A percentile compares a stretch with the other conserved stretches of the same genome.
Evolutionary conservation across 805 yeast species (phyloP).

Genomic region (Naumovozyma castellii): DNA sequence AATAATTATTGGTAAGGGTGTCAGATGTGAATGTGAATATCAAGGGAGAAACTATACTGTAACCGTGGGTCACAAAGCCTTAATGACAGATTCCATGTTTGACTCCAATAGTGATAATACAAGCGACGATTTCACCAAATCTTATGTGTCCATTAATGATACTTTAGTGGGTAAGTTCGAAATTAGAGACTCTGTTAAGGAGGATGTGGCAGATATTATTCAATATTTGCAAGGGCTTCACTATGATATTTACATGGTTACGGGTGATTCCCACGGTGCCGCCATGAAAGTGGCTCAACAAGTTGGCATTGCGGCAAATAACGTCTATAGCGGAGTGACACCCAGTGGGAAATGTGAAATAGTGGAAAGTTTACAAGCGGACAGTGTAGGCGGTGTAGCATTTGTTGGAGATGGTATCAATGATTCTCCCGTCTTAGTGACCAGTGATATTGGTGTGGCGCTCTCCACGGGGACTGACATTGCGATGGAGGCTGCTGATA

Average conservation of each 20-base stretch:
- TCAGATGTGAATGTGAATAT: slow-evolving; percentile 15
- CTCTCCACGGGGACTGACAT: slow-evolving; percentile 90
- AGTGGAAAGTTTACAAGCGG: slow-evolving; percentile 44
- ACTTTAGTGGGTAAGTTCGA: slow-evolving; percentile 55
- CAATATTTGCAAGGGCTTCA: slow-evolving; percentile 42
- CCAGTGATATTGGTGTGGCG: slow-evolving; percentile 84
- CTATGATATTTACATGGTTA: slow-evolving; percentile 69
- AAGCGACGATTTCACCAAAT: slow-evolving; percentile 35
- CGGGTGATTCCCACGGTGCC: slow-evolving; percentile 69
- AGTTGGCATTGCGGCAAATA: slow-evolving; percentile 54
- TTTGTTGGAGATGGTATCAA: slow-evolving; percentile 97
- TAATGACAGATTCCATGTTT: slow-evolving; percentile 1
- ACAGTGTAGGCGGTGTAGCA: slow-evolving; percentile 42
- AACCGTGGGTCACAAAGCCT: slow-evolving; percentile 1
- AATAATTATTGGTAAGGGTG: slow-evolving; percentile 33
- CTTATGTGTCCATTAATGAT: slow-evolving; percentile 52
- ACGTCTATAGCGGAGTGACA: slow-evolving; percentile 64
- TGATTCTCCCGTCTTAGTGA: slow-evolving; percentile 92
- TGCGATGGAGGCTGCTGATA: slow-evolving; percentile 94
- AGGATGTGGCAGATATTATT: slow-evolving; percentile 55
- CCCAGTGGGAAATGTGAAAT: slow-evolving; percentile 71
- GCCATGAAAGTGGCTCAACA: slow-evolving; percentile 56
- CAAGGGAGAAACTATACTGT: neutral
- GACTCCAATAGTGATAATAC: slow-evolving; percentile 15
- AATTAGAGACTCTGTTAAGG: slow-evolving; percentile 57